Evolutionary conservation across 306 rosid species (phyloP), one percentile per base, ranked within the genome.

Genomic region (Ormosia semicastrata): DNA sequence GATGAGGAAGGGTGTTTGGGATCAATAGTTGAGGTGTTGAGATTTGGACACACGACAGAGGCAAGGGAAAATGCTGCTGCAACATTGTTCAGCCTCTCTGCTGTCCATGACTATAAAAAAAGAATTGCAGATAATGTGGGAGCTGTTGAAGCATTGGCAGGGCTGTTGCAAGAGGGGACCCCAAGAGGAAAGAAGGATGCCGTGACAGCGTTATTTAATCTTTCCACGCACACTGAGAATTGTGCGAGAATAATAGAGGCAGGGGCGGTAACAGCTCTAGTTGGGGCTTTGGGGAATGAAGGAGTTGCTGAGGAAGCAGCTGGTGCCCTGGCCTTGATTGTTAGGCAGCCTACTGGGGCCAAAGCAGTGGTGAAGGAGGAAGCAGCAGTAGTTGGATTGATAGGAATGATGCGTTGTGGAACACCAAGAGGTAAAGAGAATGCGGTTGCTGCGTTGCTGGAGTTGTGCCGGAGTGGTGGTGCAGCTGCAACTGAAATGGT

Each of bases 1-100:
- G 85, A 88, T 7, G 97, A 93, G 83, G 85, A 77, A 83, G 97
- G 97, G 69, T 93, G 98, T 81, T 74, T 93, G 81, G 86, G 83
- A 57, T 87, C 93, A 3, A 90, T 93, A 66, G 87, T 92, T 44
- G 68, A 90, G 66, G 98, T 93, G 33, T 66, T 93, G 86, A 84
- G 85, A 81, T 89, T 85, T 33, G 98, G 98, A 18, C 93, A 82
- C 66, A 89, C 94, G 15, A 90, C 89, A 8, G 98, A 93, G 81
- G 97, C 93, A 40, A 88, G 93, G 89, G 98, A 93, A 79, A 93
- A 93, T 60, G 97, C 98, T 7, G 98, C 98, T 3, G 98, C 98
- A 30, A 93, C 98, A 14, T 82, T 93, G 87, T 93, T 93, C 75
- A 93, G 98, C 85, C 93, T 93, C 37, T 93, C 98, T 29, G 92